Conservation (phyloP, 345 rosid species). For the Hibiscus syriacus region DNA sequence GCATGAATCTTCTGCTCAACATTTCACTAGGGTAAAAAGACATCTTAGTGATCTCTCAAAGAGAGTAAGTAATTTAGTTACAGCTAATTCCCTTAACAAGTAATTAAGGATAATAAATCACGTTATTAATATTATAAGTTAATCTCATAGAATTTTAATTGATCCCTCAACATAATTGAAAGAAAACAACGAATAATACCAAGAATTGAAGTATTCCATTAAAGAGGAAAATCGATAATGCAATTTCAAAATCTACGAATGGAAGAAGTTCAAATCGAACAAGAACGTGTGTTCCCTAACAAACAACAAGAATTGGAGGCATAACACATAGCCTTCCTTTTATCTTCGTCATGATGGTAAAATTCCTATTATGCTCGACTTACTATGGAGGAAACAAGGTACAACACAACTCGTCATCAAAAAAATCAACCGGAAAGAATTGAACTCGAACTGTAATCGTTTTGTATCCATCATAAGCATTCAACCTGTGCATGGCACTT, state of each 20-base stretch:
- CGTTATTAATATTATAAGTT: no score
- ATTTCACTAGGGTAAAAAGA: no score
- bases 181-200: no score
- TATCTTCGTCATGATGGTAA: slow-evolving; percentile 11
- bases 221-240: no score
- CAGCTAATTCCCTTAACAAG: no score
- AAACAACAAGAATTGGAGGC: slow-evolving; percentile 20
- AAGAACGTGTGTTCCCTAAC: slow-evolving; percentile 12
- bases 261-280: slow-evolving; percentile 1
- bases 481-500: slow-evolving; percentile 6
- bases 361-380: slow-evolving; percentile 14
- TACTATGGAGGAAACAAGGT: slow-evolving; percentile 17
- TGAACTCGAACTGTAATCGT: background rate
- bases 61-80: no score
- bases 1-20: no score
- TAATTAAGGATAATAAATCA: no score
- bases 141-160: no score
- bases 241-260: background rate
- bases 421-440: slow-evolving; percentile 24
- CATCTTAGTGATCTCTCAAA: no score
- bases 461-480: background rate
- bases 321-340: slow-evolving; percentile 14
- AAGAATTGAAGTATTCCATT: background rate
- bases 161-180: no score
- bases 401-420: slow-evolving; percentile 6